Evolutionary conservation across 1,284 basidiomycete species (phyloP).

Genomic region (Uromyces viciae-fabae): DNA sequence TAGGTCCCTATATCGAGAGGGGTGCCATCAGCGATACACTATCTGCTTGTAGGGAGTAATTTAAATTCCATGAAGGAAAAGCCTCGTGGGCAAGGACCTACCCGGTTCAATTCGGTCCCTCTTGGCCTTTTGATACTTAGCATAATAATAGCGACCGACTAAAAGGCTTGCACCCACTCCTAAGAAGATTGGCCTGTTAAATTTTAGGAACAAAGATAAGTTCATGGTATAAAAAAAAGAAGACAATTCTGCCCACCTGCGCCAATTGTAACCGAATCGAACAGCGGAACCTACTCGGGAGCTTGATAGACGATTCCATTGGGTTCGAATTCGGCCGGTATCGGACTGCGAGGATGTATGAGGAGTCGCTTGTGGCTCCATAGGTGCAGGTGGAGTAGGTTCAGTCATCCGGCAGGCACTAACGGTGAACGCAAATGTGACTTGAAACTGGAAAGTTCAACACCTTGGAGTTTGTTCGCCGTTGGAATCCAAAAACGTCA

Average conservation of each 20-base stretch:
- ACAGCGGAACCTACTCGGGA: conserved; percentile 34
- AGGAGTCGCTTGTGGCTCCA: background rate
- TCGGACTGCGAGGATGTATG: background rate
- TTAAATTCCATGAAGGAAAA: no score
- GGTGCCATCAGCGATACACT: background rate
- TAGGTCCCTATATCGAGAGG: conserved; percentile 48
- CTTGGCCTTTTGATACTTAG: conserved; percentile 39
- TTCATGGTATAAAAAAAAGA: background rate
- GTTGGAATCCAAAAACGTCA: no score
- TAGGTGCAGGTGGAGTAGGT: background rate
- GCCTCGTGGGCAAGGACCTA: background rate
- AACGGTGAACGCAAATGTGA: no score
- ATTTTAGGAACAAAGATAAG: background rate
- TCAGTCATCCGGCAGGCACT: conserved; percentile 19
- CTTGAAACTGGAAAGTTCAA: no score
- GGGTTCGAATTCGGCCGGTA: background rate
- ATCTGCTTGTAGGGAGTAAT: no score
- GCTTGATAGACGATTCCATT: conserved; percentile 34
- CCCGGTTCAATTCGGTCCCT: conserved; percentile 33
- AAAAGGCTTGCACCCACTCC: conserved; percentile 39
- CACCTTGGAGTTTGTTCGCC: no score
- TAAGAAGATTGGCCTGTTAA: conserved; percentile 27
- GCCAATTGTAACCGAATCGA: conserved; percentile 33
- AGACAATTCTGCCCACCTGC: conserved; percentile 8
- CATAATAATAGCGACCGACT: conserved; percentile 39